Base-by-base conservation (phyloP, 768 basidiomycete species). In the Exsudoporus frostii region DNA sequence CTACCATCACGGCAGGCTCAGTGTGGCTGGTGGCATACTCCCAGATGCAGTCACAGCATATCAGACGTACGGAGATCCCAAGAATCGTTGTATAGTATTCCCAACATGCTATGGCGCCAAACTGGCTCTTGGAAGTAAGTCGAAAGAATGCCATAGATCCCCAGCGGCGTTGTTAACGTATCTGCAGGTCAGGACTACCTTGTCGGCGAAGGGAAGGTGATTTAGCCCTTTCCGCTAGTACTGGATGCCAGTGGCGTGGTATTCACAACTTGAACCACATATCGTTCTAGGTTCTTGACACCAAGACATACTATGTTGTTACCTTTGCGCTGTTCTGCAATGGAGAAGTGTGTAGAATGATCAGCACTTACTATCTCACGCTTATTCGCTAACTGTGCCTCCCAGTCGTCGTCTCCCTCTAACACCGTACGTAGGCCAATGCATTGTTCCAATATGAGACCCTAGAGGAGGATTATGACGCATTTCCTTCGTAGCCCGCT, bases 1-100 rank as follows among this genome's bases (percentile, higher is more conserved):
- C 62, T 75, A 81, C 56, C 79, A 76, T 54, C 82, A 84, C 53
- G 82, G 82, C 14, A 77, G 81, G n/a, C 77, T 83, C 63, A 70
- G 56, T 17, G 73, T 81, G 25, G 63, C 75, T 40, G 81, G 82
- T 14, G 81, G 82, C 22, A 67, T 78, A 5, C 65, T 84, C 27
- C 81, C 82, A 9, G 74, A 82, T 56, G 81, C 82, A 9, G 60
- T 82, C 40, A 83, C 82, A 9, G 82, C 82, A 22, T 83, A 78
- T 62, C 73, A 79, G 40, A 82, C 80, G 3, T 82, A 81, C 56
- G 83, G 82, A n/a, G 61, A 78, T 51, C 71, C 74, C 1, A 58
- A 63, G 14, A 82, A 80, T 44, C 82, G 81, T 6, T 83, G 81
- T 57, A 75, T 82, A 34, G 79, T 83, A 13, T 83, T 81, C 60